Evolutionary conservation across 2,329 filamentous ascomycete genomes (phyloP).

Genomic region (Pseudogymnoascus sp.): DNA sequence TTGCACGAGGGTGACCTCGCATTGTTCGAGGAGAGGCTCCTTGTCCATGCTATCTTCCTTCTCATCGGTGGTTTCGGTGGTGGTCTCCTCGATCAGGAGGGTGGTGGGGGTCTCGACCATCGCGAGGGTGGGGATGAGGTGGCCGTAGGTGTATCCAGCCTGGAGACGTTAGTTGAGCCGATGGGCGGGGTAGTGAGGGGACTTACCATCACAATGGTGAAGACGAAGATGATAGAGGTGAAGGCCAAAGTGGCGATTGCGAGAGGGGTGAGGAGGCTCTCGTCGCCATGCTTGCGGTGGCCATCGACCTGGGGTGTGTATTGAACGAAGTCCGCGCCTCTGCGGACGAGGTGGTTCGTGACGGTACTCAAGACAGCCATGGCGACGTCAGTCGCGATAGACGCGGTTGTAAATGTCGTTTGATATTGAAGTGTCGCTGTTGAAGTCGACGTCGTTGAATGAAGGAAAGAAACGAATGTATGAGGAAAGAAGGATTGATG

Average conservation of each 20-base stretch:
- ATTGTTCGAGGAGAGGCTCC: conserved; percentile 35
- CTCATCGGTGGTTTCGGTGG: conserved; percentile 27
- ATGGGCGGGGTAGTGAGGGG: background rate
- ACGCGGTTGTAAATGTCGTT: background rate
- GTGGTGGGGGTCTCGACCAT: conserved; percentile 54
- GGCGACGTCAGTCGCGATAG: conserved; percentile 2
- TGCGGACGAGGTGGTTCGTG: conserved; percentile 10
- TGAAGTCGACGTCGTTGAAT: background rate
- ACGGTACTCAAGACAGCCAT: conserved; percentile 12
- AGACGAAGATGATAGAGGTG: background rate
- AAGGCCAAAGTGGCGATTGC: conserved; percentile 1
- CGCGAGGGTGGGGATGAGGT: conserved; percentile 52
- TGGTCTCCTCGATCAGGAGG: conserved; percentile 39
- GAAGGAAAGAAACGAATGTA: background rate
- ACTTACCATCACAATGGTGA: background rate
- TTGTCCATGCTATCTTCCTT: conserved; percentile 25
- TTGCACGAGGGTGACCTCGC: conserved; percentile 37
- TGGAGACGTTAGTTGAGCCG: conserved; percentile 21
- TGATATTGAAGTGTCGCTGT: background rate
- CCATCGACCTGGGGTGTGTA: background rate
- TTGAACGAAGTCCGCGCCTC: conserved; percentile 11
- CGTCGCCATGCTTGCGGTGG: background rate
- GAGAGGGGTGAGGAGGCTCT: background rate
- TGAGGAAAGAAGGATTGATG: background rate
- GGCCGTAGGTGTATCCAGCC: conserved; percentile 50